Evolutionary conservation across 2,329 filamentous ascomycete species (phyloP).

Genomic region (Colletotrichum sp.): DNA sequence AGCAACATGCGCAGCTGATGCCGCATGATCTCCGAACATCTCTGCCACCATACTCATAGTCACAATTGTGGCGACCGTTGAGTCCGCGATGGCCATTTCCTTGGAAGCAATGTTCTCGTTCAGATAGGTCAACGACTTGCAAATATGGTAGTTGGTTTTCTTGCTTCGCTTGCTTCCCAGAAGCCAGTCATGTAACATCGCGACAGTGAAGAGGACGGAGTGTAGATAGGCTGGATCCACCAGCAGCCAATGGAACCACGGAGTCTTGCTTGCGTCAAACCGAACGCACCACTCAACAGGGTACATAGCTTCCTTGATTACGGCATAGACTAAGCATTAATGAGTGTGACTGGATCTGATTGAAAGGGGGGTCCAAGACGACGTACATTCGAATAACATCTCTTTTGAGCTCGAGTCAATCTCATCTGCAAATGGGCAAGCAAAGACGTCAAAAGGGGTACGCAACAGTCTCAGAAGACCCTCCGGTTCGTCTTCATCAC

Average conservation of each 20-base stretch:
- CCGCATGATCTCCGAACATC: not conserved
- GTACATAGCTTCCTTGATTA: constrained; percentile 27
- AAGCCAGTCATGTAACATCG: constrained; percentile 20
- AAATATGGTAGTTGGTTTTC: constrained; percentile 4
- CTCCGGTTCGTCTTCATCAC: not conserved
- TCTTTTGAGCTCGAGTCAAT: not conserved
- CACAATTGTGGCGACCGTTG: constrained; percentile 13
- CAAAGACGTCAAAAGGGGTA: constrained; percentile 25
- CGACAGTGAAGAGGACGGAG: constrained; percentile 28
- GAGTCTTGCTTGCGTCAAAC: constrained; percentile 21
- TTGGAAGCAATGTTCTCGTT: not conserved
- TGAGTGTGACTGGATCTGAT: not conserved
- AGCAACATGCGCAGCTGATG: not conserved
- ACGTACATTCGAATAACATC: constrained; percentile 13
- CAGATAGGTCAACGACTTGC: constrained; percentile 14
- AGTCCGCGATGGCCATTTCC: constrained; percentile 19
- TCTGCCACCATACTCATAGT: constrained; percentile 7
- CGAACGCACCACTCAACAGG: constrained; percentile 32
- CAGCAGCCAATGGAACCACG: constrained; percentile 34
- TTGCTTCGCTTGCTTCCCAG: not conserved
- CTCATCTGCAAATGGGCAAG: constrained; percentile 25
- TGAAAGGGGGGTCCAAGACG: not conserved
- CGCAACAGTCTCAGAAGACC: not conserved
- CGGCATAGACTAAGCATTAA: not conserved
- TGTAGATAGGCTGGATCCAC: constrained; percentile 30